Conservation (phyloP, 176 grass and related monocot species). For the Eleusine coracana region DNA sequence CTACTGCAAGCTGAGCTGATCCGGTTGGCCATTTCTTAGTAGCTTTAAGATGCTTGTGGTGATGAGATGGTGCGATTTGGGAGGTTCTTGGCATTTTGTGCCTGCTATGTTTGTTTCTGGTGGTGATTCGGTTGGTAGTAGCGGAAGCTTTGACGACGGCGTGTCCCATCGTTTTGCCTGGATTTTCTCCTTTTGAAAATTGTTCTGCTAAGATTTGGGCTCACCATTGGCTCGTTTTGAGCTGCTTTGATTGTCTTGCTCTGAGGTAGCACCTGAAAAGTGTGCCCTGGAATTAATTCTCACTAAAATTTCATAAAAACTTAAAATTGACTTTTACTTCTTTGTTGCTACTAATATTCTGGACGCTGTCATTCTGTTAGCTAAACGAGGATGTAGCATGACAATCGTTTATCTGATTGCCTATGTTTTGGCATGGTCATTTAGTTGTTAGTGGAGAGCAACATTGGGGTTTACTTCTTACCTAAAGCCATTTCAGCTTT, state of each 20-base stretch:
- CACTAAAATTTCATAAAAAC: not conserved
- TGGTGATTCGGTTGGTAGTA: constrained; percentile 1
- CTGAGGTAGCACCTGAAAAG: constrained; percentile 10
- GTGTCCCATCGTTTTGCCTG: not conserved
- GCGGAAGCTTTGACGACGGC: not conserved
- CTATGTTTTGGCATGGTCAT: constrained; percentile 6
- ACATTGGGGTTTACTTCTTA: not conserved
- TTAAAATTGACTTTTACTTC: not conserved
- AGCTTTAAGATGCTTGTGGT: not conserved
- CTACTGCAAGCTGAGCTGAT: constrained; percentile 10
- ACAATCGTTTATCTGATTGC: constrained; percentile 1
- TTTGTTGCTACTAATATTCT: not conserved
- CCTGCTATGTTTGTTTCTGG: not conserved
- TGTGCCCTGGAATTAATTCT: not conserved
- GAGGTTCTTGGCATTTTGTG: not conserved
- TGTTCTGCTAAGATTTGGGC: constrained; percentile 36
- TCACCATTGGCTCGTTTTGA: constrained; percentile 6
- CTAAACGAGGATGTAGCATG: not conserved
- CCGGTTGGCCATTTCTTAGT: constrained; percentile 2
- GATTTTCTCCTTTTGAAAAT: not conserved
- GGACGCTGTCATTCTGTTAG: constrained; percentile 16
- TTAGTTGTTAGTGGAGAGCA: constrained; percentile 21
- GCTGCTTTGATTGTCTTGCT: constrained; percentile 33
- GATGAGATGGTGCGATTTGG: constrained; percentile 18
- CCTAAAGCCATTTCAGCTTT: not conserved